Conservation (phyloP, 2,329 filamentous ascomycete species). For the Stromatinia cepivora region DNA sequence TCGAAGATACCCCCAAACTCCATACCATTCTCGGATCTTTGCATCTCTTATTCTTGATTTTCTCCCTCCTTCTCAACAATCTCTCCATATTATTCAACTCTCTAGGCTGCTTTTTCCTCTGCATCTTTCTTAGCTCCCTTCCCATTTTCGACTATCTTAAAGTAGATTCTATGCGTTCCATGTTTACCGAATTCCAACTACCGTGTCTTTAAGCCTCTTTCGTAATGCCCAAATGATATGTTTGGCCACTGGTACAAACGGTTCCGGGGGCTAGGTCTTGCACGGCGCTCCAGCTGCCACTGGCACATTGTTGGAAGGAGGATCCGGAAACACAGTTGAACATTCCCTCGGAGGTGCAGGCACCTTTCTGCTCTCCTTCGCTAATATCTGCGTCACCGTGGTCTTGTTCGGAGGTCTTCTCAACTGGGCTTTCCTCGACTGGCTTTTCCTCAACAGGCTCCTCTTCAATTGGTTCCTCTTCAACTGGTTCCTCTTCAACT, state of each 20-base stretch:
- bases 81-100: not conserved
- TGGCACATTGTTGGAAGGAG: conserved; percentile 57
- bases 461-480: too few relatives aligned
- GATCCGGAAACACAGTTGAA: conserved; percentile 57
- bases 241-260: conserved; percentile 47
- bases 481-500: too few relatives aligned
- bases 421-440: too few relatives aligned
- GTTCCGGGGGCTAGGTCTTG: conserved; percentile 50
- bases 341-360: conserved; percentile 51
- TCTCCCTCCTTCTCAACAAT: not conserved
- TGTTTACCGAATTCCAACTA: too few relatives aligned
- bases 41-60: not conserved
- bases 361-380: conserved; percentile 30
- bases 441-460: too few relatives aligned
- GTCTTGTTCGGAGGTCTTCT: too few relatives aligned
- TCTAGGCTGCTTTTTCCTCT: not conserved
- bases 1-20: not conserved
- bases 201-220: not conserved
- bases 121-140: not conserved
- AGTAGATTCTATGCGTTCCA: too few relatives aligned
- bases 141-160: not conserved
- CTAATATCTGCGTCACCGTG: not conserved
- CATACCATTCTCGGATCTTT: not conserved
- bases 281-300: conserved; percentile 50
- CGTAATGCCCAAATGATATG: conserved; percentile 44